These are phyloP conservation scores for Trichothecium sympodiale DNA, from an alignment of 2,329 filamentous ascomycete species.

Conservation along the genomic window DNA sequence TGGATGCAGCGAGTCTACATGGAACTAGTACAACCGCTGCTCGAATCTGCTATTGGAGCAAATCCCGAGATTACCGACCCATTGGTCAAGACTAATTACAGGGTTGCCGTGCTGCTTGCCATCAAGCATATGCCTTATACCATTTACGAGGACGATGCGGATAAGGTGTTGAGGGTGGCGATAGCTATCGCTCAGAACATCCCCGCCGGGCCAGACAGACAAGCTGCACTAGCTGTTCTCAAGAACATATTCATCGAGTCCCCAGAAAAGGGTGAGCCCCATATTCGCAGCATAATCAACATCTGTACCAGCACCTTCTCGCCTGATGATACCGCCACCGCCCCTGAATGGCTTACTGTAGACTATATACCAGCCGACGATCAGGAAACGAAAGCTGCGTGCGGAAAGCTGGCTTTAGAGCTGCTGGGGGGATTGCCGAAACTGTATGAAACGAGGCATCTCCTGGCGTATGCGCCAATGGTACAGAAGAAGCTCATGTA, in stretches of 20 bases:
- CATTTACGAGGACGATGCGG: conserved; percentile 40
- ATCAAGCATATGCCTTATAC: conserved; percentile 37
- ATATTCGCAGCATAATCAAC: conserved; percentile 36
- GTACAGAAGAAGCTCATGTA: conserved; percentile 35
- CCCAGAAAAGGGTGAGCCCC: conserved; percentile 31
- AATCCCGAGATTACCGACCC: conserved; percentile 17
- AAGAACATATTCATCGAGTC: conserved; percentile 34
- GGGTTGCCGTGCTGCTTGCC: conserved; percentile 36
- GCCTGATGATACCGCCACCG: conserved; percentile 14
- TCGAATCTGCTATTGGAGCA: conserved; percentile 21
- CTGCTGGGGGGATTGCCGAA: conserved; percentile 36
- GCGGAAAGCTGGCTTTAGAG: conserved; percentile 34
- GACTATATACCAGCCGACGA: conserved; percentile 10
- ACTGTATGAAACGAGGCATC: conserved; percentile 34
- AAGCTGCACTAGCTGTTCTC: conserved; percentile 36
- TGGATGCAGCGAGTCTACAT: conserved; percentile 39
- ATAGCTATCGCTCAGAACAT: conserved; percentile 34
- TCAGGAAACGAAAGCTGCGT: conserved; percentile 18
- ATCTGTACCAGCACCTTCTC: conserved; percentile 30
- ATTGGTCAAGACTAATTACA: conserved; percentile 25
- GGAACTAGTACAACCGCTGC: conserved; percentile 32
- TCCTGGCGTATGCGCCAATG: conserved; percentile 31
- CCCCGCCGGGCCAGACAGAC: conserved; percentile 29
- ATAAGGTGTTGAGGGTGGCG: conserved; percentile 34
- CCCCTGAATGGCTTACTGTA: conserved; percentile 18